Conservation (phyloP, 805 yeast genomes). For the Komagataella kurtzmanii region DNA sequence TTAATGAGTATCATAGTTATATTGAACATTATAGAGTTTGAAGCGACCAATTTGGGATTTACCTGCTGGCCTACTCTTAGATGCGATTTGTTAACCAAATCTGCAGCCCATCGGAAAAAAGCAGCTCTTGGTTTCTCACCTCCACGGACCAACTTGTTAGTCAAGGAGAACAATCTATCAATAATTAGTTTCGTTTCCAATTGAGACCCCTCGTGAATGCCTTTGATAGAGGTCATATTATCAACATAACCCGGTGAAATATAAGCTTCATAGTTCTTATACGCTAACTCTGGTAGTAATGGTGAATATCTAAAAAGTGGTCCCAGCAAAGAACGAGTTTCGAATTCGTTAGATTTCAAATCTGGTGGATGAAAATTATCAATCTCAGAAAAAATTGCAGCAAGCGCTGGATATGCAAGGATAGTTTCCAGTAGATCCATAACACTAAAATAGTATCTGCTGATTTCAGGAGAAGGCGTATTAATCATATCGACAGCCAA, state of each 20-base stretch:
- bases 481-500: constrained; percentile 30
- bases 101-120: constrained; percentile 56
- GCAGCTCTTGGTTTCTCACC: constrained; percentile 49
- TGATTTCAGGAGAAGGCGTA: constrained; percentile 12
- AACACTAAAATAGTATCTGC: constrained; percentile 29
- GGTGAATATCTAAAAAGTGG: constrained; percentile 71
- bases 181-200: constrained; percentile 46
- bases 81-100: constrained; percentile 70
- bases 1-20: constrained; percentile 51
- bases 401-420: constrained; percentile 46
- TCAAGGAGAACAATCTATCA: constrained; percentile 53
- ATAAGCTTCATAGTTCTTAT: constrained; percentile 35
- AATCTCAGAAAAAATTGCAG: constrained; percentile 42
- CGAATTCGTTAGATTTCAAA: constrained; percentile 38
- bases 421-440: constrained; percentile 45
- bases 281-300: constrained; percentile 35
- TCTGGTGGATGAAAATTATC: constrained; percentile 38
- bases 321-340: constrained; percentile 57
- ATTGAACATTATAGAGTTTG: constrained; percentile 77
- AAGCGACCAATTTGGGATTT: constrained; percentile 47
- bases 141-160: constrained; percentile 67
- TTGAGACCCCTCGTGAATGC: constrained; percentile 44
- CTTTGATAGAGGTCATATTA: neutral
- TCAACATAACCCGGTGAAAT: constrained; percentile 7
- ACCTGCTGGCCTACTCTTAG: constrained; percentile 80